These are phyloP conservation scores for Fomitopsis schrenkii DNA, from an alignment of 1,284 basidiomycete genomes.

Conservation along the genomic window DNA sequence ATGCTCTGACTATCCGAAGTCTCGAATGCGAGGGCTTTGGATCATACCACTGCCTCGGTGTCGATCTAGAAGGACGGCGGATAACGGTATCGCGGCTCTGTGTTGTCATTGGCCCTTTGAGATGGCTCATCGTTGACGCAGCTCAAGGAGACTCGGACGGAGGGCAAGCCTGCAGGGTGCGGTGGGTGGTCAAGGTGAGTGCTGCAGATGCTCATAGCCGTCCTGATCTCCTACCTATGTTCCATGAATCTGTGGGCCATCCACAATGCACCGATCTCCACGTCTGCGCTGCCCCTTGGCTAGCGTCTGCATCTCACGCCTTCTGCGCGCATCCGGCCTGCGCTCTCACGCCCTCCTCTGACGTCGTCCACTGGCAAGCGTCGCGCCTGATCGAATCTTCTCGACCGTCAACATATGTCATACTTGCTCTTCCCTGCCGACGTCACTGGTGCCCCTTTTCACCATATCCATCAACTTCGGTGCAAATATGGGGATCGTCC, in stretches of 20 bases:
- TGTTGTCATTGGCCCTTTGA: no score
- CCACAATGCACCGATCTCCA: not conserved
- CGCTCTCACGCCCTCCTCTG: not conserved
- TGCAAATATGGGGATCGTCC: not conserved
- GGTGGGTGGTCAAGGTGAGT: no score
- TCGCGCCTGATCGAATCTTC: conserved; percentile 2
- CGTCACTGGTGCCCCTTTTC: not conserved
- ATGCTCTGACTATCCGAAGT: not conserved
- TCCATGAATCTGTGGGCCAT: not conserved
- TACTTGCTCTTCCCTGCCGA: not conserved
- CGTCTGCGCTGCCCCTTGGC: not conserved
- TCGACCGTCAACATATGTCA: not conserved
- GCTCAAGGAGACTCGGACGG: no score
- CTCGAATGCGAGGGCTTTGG: not conserved
- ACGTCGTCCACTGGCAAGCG: not conserved
- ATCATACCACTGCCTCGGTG: no score
- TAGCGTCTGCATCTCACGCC: not conserved
- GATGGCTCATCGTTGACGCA: no score
- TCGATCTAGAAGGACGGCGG: no score
- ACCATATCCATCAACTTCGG: not conserved
- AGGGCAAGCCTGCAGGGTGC: no score
- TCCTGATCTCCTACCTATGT: not conserved
- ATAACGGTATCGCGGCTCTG: no score
- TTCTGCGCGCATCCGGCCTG: not conserved
- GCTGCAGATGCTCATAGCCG: no score